phyloP scores from a whole-genome alignment of 495 filamentous ascomycete species.

The Xylaria curta region DNA sequence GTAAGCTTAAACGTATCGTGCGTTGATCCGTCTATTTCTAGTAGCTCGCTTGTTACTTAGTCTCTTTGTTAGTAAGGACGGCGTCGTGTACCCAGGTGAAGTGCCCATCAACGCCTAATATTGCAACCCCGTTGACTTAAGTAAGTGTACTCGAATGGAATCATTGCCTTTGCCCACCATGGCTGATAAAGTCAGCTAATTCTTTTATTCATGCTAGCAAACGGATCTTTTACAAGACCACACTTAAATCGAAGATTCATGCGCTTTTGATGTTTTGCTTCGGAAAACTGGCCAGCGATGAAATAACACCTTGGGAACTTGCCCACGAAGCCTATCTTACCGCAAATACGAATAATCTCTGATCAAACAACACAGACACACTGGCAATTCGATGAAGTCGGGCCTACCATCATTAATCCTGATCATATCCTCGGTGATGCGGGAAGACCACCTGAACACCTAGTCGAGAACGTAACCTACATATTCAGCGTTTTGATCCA shows the following conservation, averaged over 20 bases:
- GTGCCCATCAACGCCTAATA: neutral
- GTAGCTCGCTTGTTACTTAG: constrained; percentile 2
- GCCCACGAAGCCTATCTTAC: neutral
- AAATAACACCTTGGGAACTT: neutral
- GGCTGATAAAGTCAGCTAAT: neutral
- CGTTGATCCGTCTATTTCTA: constrained; percentile 21
- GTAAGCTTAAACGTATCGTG: constrained; percentile 27
- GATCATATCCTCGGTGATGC: neutral
- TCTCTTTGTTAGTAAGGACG: too few relatives aligned
- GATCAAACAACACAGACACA: neutral
- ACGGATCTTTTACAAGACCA: neutral
- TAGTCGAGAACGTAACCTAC: neutral
- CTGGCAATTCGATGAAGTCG: neutral
- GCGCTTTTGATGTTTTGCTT: neutral
- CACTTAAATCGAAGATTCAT: neutral
- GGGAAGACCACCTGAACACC: neutral
- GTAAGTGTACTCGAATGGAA: neutral
- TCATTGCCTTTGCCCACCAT: neutral
- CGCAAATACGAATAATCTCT: neutral
- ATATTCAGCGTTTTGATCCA: neutral
- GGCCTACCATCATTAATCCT: neutral
- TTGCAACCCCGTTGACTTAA: neutral
- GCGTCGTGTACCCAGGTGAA: neutral
- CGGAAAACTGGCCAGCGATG: neutral
- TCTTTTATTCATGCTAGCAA: neutral